Conservation (phyloP, 2,329 filamentous ascomycete species). For the Diplodia scrobiculata region DNA sequence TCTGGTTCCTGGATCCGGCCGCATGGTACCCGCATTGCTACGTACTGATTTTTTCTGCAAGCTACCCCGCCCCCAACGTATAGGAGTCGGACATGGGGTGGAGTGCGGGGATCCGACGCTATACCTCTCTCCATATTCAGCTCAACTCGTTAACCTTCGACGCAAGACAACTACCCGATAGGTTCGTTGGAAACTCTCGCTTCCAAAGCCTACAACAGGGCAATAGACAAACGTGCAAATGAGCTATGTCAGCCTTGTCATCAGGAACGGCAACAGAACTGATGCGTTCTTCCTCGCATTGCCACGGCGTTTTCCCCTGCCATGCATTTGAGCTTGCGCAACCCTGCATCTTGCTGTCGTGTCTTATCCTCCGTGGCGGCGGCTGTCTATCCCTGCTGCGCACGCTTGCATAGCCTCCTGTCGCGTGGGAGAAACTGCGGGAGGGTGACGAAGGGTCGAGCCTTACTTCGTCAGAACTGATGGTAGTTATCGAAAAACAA, state of each 20-base stretch:
- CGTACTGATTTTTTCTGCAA: not conserved
- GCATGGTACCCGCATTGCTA: not conserved
- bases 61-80: not conserved
- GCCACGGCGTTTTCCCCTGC: not conserved
- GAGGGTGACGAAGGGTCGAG: not conserved
- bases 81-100: not conserved
- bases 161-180: not conserved
- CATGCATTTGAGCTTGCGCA: not conserved
- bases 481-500: too few relatives aligned
- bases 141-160: not conserved
- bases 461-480: not conserved
- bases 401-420: not conserved
- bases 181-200: not conserved
- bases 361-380: not conserved
- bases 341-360: not conserved
- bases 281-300: not conserved
- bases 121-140: not conserved
- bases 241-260: not conserved
- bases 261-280: not conserved
- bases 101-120: not conserved
- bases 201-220: not conserved
- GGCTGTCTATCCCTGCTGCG: not conserved
- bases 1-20: constrained; percentile 7
- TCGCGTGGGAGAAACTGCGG: not conserved
- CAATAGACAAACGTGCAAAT: too few relatives aligned